Evolutionary conservation across 306 rosid species (phyloP), one percentile per base, ranked within the genome.

Genomic region (Medicago lupulina): DNA sequence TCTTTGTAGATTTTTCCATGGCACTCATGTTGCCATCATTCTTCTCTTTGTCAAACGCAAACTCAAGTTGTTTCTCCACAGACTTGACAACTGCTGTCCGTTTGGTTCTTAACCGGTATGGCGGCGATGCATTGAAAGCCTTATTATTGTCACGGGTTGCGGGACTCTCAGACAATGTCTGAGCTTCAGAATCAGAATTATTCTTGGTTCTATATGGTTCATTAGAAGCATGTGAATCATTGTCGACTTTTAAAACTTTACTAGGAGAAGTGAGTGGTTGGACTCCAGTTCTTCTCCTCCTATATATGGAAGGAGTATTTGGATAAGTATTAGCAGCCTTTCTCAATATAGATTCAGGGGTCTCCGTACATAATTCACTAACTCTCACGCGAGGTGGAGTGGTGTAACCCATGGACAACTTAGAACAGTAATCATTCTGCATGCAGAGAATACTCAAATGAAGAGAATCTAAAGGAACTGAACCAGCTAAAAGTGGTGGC

Each of bases 291-390:
- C 78, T 89, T 82, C 99, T 89, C 87, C 88, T 89, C 74, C 97
- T 90, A 70, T 88, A 77, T 83, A 95, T 95, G 75, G 99, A 92
- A 80, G 99, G 99, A 80, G 97, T 95, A 79, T 86, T 86, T 21
- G 97, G 97, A 84, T 87, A 95, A 70, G 89, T 92, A 85, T 84
- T 59, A 75, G 97, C 97, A 53, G 98, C 98, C 82, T 82, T 84
- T 84, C 86, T 92, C 88, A 92, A 86, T 73, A 92, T 87, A 39
- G 97, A 90, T 83, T 92, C 93, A n/a, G 99, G 99, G 77, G 97
- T 86, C 63, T 74, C 86, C 34, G 80, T 65, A 79, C 78, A 79
- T 81, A 76, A 80, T 69, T 83, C 83, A 55, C 82, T 74, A 65
- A 78, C 79, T 86, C 89, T 90, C 79, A 63, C 89, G 66, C 87